Conservation (phyloP, 345 rosid genomes). For the Pelargonium nanum region DNA sequence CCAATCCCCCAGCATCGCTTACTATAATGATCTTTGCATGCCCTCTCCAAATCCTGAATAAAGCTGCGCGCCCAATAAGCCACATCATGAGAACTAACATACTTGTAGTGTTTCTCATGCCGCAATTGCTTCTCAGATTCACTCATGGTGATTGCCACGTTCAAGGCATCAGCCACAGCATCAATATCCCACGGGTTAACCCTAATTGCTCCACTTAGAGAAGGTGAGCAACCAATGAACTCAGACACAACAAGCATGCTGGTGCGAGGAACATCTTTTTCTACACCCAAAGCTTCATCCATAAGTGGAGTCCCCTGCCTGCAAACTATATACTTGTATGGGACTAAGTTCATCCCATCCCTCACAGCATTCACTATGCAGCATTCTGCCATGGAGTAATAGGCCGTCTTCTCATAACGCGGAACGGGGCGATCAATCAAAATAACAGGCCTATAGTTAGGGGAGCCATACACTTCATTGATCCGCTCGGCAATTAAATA, state of each 20-base stretch:
- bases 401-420: constrained; percentile 32
- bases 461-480: constrained; percentile 18
- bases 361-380: constrained; percentile 38
- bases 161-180: constrained; percentile 30
- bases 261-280: constrained; percentile 14
- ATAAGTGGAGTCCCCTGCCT: constrained; percentile 29
- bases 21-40: constrained; percentile 26
- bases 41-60: constrained; percentile 29
- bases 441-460: constrained; percentile 32
- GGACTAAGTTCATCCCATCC: constrained; percentile 40
- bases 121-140: constrained; percentile 27
- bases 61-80: constrained; percentile 36
- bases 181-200: constrained; percentile 41
- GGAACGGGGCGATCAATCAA: constrained; percentile 26
- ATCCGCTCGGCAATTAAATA: constrained; percentile 20
- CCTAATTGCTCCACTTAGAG: constrained; percentile 37
- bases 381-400: constrained; percentile 35
- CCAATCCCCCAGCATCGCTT: constrained; percentile 36
- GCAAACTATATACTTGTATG: constrained; percentile 31
- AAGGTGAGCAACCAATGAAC: constrained; percentile 38
- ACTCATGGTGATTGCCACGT: constrained; percentile 19
- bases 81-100: constrained; percentile 29
- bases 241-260: constrained; percentile 38
- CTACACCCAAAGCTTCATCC: constrained; percentile 22
- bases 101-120: constrained; percentile 35